Conservation (phyloP, 2,329 filamentous ascomycete species). For the Ascochyta rabiei region DNA sequence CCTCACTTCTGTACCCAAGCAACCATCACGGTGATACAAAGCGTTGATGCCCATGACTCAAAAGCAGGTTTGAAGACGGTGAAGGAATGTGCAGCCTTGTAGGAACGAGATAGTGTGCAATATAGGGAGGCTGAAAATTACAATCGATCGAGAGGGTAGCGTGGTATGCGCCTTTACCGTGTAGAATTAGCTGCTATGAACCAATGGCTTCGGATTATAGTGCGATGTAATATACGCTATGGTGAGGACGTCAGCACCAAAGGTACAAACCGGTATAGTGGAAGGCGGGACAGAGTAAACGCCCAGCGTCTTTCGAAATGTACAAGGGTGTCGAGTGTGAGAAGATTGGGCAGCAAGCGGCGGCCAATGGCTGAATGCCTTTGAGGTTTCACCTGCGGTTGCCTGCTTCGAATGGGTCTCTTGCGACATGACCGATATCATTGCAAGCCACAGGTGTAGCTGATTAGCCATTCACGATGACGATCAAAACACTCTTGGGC, state of each 20-base stretch:
- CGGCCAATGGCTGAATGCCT: constrained; percentile 3
- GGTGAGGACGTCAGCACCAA: constrained; percentile 1
- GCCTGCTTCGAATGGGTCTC: constrained; percentile 39
- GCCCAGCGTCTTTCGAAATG: constrained; percentile 32
- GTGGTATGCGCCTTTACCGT: constrained; percentile 1
- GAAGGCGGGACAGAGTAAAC: constrained; percentile 12
- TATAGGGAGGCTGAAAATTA: constrained; percentile 4
- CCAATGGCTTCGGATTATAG: constrained; percentile 26
- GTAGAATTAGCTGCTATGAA: neutral
- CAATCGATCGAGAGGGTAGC: neutral
- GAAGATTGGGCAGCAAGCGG: constrained; percentile 7
- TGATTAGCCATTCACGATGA: neutral
- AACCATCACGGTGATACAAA: constrained; percentile 22
- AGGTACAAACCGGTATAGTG: constrained; percentile 17
- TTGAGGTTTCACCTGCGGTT: constrained; percentile 20
- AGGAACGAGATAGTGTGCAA: constrained; percentile 13
- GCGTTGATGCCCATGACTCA: constrained; percentile 40
- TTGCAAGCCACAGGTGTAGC: neutral
- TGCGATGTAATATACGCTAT: constrained; percentile 18
- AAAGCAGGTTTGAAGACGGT: constrained; percentile 30
- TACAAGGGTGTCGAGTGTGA: constrained; percentile 21
- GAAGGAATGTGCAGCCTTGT: constrained; percentile 22
- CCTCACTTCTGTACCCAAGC: neutral
- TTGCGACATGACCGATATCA: constrained; percentile 14
- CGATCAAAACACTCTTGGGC: neutral